Evolutionary conservation across 768 basidiomycete genomes (phyloP), one percentile per base, ranked within the genome.

Genomic region (Suillus brevipes): DNA sequence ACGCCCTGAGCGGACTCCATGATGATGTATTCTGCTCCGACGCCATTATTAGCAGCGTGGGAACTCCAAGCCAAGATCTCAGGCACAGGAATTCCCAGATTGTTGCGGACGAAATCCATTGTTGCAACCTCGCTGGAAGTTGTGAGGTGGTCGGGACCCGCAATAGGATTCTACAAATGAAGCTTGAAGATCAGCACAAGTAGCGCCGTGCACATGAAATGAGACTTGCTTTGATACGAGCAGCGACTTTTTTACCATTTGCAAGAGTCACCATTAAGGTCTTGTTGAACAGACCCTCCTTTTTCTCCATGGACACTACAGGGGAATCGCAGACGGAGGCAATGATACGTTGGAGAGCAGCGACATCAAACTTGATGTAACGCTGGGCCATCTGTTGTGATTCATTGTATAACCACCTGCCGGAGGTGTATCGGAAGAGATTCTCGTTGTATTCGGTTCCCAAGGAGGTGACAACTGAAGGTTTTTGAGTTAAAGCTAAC

Each of bases 121-220:
- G 77, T 79, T 20, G 78, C 78, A 5, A 77, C 78, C 62, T 78
- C 78, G 60, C 77, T 78, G 16, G 78, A 78, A 28, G 75, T 77
- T 18, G 64, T 65, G 47, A 74, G 66, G 64, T 70, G 72, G 6
- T 66, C 60, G 5, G 73, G 73, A n/a, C 78, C 75, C 31, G 73
- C 71, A 37, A 77, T 63, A 12, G 72, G 70, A 63, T 61, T 66
- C 67, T 68, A n/a, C 16, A n/a, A 31, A 47, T 43, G 37, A 10
- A 59, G 9, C 34, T 62, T 43, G 37, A 10, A 59, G 9, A 40
- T 62, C 23, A 64, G 57, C 8, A 31, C 31, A 58, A 52, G 52
- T n/a, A 28, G 13, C 4, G 8, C 18, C 28, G 10, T 25, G 42
- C 6, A 42, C 16, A 58, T 23, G 43, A 1, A 9, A n/a, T 66